Evolutionary conservation across 2,329 filamentous ascomycete species (phyloP), one percentile per base, ranked within the genome.

Genomic region (Sphaerulina musiva): DNA sequence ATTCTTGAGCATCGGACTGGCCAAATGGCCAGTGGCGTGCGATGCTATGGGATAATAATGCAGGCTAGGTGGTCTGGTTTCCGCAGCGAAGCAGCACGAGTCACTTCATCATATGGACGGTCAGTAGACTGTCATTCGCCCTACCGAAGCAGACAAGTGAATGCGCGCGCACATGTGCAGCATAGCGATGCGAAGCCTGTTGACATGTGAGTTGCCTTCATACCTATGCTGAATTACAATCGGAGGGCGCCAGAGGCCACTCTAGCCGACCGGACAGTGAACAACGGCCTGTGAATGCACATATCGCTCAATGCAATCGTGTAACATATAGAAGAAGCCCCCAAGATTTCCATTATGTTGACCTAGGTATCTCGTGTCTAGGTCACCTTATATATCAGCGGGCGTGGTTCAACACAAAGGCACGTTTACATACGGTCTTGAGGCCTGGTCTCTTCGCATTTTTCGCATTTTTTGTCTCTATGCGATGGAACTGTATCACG

Each of bases 201-300:
- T 50, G 40, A 50, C 39, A 17, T 45, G 48, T 41, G 45, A 31
- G 48, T 42, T 46, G 29, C 48, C 48, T 38, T 51, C 17, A 32
- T 20, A 32, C 41, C 48, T 46, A 45, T 36, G 48, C 41, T 45
- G 41, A 39, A 17, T 42, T 32, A 46, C 48, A 45, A 38, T 17
- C 36, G 34, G 31, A 46, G 31, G 48, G 29, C 48, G 31, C 14
- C 14, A 20, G 20, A 31, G 42, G 44, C 44, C 41, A 42, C 34
- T n/a, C 12, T 29, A 7, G 26, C 5, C 34, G 10, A 38, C 10
- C 34, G 10, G 10, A 38, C 10, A 38, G 34, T 38, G 26, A 4
- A 29, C 34, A 6, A 11, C 34, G 12, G 34, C 12, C 10, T 38
- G 34, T 11, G 34, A 11, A n/a, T 4, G 34, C 10, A 38, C 34